phyloP scores from a whole-genome alignment of 2,329 filamentous ascomycete genomes.

The Pseudopyricularia javanii region DNA sequence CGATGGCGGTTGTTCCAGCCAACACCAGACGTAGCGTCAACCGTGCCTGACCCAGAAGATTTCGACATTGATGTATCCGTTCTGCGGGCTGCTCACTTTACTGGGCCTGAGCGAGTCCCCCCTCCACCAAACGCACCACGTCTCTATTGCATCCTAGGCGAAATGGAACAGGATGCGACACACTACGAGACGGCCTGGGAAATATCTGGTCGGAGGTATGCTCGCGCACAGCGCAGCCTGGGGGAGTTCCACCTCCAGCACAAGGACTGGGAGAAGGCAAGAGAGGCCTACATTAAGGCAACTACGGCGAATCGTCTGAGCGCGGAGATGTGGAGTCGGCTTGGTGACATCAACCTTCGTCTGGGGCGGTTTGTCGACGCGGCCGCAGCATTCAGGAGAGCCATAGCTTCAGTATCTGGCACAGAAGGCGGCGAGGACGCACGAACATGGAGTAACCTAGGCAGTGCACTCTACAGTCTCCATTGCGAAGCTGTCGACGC shows the following conservation, averaged over 20 bases:
- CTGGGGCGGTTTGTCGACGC: constrained; percentile 67
- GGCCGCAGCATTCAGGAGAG: constrained; percentile 69
- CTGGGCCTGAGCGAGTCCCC: constrained; percentile 55
- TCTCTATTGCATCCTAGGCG: constrained; percentile 85
- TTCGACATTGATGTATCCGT: constrained; percentile 42
- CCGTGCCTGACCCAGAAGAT: constrained; percentile 29
- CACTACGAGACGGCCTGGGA: constrained; percentile 85
- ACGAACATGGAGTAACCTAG: constrained; percentile 89
- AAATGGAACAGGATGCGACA: constrained; percentile 61
- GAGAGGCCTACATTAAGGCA: constrained; percentile 66
- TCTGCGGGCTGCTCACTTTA: constrained; percentile 40
- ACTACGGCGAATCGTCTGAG: constrained; percentile 71
- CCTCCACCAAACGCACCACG: constrained; percentile 73
- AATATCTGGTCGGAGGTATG: constrained; percentile 67
- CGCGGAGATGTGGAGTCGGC: constrained; percentile 73
- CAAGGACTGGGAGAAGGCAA: constrained; percentile 56
- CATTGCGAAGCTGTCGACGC: constrained; percentile 41
- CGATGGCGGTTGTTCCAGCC: constrained; percentile 68
- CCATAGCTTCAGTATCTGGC: constrained; percentile 51
- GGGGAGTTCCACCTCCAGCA: constrained; percentile 63
- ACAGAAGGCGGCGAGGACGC: constrained; percentile 74
- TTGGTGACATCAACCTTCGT: constrained; percentile 79
- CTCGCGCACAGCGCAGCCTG: constrained; percentile 76
- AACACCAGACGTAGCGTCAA: constrained; percentile 9
- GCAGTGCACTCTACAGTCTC: constrained; percentile 64